phyloP scores from a whole-genome alignment of 805 yeast species.

The Saccharomycopsis sp. region DNA sequence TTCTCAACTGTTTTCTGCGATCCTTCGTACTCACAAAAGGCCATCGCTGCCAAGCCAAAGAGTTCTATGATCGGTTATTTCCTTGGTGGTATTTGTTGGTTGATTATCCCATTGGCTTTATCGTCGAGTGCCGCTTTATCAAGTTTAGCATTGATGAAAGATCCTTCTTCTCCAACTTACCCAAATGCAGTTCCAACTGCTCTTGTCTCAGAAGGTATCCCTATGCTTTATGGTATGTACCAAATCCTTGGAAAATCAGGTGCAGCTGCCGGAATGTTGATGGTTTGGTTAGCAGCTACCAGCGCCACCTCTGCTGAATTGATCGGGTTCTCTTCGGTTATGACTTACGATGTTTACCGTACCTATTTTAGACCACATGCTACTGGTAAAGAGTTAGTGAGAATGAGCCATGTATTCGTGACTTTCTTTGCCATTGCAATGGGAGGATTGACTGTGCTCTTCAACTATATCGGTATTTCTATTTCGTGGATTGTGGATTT shows the following conservation, averaged over 20 bases:
- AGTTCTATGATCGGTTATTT: constrained; percentile 32
- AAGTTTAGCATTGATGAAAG: constrained; percentile 30
- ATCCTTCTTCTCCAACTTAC: constrained; percentile 28
- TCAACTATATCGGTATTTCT: constrained; percentile 31
- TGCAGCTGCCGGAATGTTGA: constrained; percentile 34
- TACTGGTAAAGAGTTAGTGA: constrained; percentile 34
- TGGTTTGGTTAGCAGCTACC: constrained; percentile 37
- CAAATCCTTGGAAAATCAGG: constrained; percentile 38
- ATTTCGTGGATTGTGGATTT: constrained; percentile 35
- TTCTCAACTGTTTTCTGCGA: constrained; percentile 32
- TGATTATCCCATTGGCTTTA: constrained; percentile 33
- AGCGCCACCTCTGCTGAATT: constrained; percentile 36
- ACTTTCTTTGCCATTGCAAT: constrained; percentile 33
- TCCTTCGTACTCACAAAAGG: constrained; percentile 37
- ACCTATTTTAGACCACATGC: constrained; percentile 39
- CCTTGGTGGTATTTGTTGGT: constrained; percentile 35
- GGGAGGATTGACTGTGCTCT: constrained; percentile 36
- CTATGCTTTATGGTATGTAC: constrained; percentile 35
- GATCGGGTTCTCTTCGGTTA: constrained; percentile 35
- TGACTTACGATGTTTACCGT: constrained; percentile 42
- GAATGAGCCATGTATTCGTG: constrained; percentile 37
- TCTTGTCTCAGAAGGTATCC: constrained; percentile 34
- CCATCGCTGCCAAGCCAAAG: constrained; percentile 35
- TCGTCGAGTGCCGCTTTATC: constrained; percentile 33
- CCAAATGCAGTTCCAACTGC: constrained; percentile 29